A percentile compares a stretch with the other conserved stretches of the same genome.
These are phyloP conservation scores for Pseudoperonospora humuli DNA, from an alignment of 352 stramenopile genomes.

Conservation along the genomic window DNA sequence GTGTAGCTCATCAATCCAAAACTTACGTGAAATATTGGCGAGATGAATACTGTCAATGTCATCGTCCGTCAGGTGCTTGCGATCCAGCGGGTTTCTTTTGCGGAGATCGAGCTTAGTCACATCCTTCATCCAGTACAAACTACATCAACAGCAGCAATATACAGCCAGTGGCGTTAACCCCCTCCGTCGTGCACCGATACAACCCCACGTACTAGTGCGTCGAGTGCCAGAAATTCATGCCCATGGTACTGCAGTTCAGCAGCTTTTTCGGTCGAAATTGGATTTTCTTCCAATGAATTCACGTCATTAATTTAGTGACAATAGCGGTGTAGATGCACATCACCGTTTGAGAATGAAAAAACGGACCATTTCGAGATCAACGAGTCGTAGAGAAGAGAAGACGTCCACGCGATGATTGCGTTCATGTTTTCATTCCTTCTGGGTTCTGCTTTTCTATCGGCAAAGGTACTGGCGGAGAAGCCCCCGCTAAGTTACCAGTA, in stretches of 20 bases:
- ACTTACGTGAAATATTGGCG: slow-evolving; percentile 73
- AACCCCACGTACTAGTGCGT: slow-evolving; percentile 76
- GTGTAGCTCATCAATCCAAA: too few species aligned
- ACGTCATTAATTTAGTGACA: too few species aligned
- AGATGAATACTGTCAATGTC: slow-evolving; percentile 87
- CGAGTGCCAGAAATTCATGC: slow-evolving; percentile 88
- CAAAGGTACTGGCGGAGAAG: slow-evolving; percentile 10
- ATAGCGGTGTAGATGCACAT: too few species aligned
- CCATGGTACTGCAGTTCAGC: slow-evolving; percentile 30
- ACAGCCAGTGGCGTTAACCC: background rate
- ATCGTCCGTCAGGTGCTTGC: slow-evolving; percentile 63
- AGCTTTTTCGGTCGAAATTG: slow-evolving; percentile 2
- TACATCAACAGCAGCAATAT: slow-evolving; percentile 6
- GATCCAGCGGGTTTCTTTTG: slow-evolving; percentile 72
- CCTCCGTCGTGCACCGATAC: background rate
- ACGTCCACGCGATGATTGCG: slow-evolving; percentile 16
- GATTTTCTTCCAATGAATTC: background rate
- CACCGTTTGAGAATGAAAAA: too few species aligned
- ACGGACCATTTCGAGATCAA: background rate
- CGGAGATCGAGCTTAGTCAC: slow-evolving; percentile 65
- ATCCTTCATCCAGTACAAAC: slow-evolving; percentile 87
- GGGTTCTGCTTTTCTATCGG: slow-evolving; percentile 3
- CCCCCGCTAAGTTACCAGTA: slow-evolving; percentile 14
- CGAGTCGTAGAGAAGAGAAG: too few species aligned
- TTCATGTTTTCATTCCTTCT: slow-evolving; percentile 8